Conservation (phyloP, 139 green algal species). For the Chlorella sp. region DNA sequence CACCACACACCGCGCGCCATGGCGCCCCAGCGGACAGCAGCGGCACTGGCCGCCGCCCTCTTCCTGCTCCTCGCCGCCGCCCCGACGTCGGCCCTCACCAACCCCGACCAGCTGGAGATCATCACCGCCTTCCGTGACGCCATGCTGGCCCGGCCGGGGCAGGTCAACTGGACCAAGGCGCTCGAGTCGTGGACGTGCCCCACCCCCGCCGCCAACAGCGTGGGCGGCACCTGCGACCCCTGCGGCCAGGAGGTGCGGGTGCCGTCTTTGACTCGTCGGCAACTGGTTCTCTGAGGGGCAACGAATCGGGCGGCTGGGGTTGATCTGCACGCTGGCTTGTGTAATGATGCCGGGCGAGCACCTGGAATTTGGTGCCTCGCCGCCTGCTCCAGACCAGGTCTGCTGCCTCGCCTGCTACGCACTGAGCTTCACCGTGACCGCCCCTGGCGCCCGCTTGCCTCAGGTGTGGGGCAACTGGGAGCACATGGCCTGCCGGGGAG, state of each 20-base stretch:
- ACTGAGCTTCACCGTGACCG: too few species aligned
- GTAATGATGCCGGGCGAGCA: too few species aligned
- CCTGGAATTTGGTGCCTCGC: background rate
- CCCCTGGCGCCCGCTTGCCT: background rate
- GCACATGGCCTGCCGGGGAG: constrained; percentile 36
- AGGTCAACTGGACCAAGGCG: constrained; percentile 35
- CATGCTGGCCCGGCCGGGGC: constrained; percentile 28
- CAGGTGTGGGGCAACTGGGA: constrained; percentile 35
- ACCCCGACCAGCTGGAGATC: background rate
- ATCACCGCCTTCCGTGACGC: constrained; percentile 34
- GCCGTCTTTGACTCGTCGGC: too few species aligned
- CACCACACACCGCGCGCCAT: too few species aligned
- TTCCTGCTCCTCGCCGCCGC: background rate
- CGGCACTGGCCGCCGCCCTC: background rate
- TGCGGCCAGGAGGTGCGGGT: background rate
- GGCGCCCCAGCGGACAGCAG: background rate
- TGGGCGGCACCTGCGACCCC: constrained; percentile 12
- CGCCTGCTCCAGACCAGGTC: background rate
- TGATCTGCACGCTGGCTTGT: too few species aligned
- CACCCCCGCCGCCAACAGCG: background rate
- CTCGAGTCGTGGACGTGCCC: constrained; percentile 27
- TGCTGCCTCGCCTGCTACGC: background rate
- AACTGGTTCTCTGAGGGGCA: too few species aligned
- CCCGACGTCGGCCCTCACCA: background rate
- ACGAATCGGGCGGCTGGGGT: too few species aligned